phyloP scores from a whole-genome alignment of 2,329 filamentous ascomycete species.

The Pyrenophora seminiperda region DNA sequence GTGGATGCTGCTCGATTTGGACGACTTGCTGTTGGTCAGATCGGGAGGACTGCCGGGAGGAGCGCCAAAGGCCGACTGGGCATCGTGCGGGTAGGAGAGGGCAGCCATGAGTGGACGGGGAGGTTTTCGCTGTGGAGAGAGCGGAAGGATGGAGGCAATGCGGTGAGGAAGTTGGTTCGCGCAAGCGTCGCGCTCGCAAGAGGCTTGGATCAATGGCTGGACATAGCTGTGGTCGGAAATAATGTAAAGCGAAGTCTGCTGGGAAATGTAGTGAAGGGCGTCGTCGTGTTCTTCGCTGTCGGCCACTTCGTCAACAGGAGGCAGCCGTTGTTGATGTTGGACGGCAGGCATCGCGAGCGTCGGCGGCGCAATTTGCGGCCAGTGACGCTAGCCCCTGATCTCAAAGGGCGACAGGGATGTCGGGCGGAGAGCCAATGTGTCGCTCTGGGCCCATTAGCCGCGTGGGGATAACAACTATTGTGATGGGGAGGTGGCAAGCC shows the following conservation, averaged over 20 bases:
- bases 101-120: constrained; percentile 48
- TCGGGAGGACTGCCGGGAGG: constrained; percentile 74
- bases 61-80: constrained; percentile 45
- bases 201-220: constrained; percentile 37
- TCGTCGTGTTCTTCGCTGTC: constrained; percentile 13
- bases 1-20: constrained; percentile 86
- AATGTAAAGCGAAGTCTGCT: constrained; percentile 36
- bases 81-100: constrained; percentile 37
- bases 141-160: constrained; percentile 28
- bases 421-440: constrained; percentile 22
- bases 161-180: constrained; percentile 28
- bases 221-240: constrained; percentile 46
- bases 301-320: constrained; percentile 17
- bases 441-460: constrained; percentile 20
- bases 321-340: constrained; percentile 27
- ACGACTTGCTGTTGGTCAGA: constrained; percentile 83
- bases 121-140: constrained; percentile 21
- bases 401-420: constrained; percentile 14
- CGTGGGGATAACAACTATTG: constrained; percentile 3
- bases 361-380: constrained; percentile 39
- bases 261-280: constrained; percentile 29
- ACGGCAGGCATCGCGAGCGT: constrained; percentile 35
- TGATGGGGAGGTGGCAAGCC: constrained; percentile 1
- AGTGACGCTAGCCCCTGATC: constrained; percentile 17
- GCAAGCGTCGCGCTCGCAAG: constrained; percentile 35